Percentiles rank a stretch among this genome's conserved stretches.
Evolutionary conservation across 2,329 filamentous ascomycete species (phyloP).

Genomic region (Fusarium cyanostomum): DNA sequence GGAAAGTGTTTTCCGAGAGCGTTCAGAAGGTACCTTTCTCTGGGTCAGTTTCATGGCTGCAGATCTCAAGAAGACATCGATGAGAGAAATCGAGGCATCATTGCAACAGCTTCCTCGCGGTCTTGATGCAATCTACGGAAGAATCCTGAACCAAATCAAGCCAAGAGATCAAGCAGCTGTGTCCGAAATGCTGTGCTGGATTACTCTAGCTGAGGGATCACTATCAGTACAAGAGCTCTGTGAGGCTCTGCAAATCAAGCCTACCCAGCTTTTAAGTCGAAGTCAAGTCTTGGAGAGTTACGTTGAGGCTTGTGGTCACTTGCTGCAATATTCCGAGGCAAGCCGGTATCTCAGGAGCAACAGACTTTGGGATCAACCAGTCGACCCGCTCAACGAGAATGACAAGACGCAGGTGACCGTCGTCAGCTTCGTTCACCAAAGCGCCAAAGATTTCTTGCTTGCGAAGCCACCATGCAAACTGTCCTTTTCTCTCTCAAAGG

Average conservation of each 20-base stretch:
- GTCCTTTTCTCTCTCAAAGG: no score
- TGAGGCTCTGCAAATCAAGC: neutral
- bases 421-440: constrained; percentile 10
- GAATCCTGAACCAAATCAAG: constrained; percentile 9
- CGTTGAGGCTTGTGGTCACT: constrained; percentile 8
- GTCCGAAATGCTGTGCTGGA: constrained; percentile 4
- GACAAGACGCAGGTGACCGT: neutral
- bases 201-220: neutral
- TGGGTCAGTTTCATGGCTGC: constrained; percentile 27
- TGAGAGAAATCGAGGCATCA: neutral
- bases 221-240: constrained; percentile 8
- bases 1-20: neutral
- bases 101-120: constrained; percentile 9
- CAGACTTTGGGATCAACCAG: no score
- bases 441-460: neutral
- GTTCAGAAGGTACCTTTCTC: constrained; percentile 13
- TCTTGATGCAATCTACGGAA: constrained; percentile 11
- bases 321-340: constrained; percentile 7
- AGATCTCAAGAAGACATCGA: constrained; percentile 10
- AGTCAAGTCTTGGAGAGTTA: constrained; percentile 3
- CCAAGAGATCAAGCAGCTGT: neutral
- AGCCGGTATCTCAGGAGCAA: no score
- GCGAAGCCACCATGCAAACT: no score
- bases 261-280: neutral
- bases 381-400: no score